A percentile compares a stretch with the other conserved stretches of the same genome.
Evolutionary conservation across 1,284 basidiomycete genomes (phyloP).

Genomic region (Hemileia vastatrix): DNA sequence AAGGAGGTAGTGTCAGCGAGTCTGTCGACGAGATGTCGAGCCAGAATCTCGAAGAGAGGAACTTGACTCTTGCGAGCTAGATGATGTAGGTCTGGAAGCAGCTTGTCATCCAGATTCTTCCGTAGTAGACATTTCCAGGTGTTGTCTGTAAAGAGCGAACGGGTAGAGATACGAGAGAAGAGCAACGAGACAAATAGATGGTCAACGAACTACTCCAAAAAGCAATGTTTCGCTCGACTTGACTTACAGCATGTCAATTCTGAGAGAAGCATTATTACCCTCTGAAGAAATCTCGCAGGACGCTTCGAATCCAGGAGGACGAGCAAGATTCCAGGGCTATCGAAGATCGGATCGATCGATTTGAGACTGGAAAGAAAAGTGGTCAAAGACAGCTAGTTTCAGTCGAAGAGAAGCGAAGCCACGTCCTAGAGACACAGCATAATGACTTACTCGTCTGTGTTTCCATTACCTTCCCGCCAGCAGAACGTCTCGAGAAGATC

Average conservation of each 20-base stretch:
- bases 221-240: not conserved
- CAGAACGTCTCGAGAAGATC: not conserved
- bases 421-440: no score
- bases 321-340: not conserved
- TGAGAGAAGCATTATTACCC: not conserved
- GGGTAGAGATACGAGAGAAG: no score
- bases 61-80: not conserved
- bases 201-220: no score
- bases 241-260: not conserved
- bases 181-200: no score
- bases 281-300: not conserved
- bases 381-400: not conserved
- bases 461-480: not conserved
- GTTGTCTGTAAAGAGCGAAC: not conserved
- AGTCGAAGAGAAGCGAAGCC: not conserved
- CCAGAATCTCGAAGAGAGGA: not conserved
- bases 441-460: not conserved
- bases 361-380: not conserved
- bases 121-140: not conserved
- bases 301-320: not conserved
- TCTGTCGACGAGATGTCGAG: not conserved
- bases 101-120: not conserved
- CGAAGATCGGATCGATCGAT: not conserved
- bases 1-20: not conserved
- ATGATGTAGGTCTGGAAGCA: not conserved